Conservation (phyloP, 148 eudicot genomes). For the Euryodendron excelsum region DNA sequence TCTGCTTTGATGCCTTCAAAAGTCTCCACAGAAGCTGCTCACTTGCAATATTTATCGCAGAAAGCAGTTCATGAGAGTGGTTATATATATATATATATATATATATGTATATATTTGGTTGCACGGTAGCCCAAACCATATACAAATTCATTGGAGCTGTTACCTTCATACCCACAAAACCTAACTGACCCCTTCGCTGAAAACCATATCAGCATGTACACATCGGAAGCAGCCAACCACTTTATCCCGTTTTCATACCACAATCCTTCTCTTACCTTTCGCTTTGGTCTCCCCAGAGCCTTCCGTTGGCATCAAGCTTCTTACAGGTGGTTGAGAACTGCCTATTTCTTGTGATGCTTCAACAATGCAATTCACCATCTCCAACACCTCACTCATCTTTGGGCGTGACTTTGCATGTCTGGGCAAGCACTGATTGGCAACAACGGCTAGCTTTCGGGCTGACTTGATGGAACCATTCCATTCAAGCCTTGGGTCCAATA, state of each 20-base stretch:
- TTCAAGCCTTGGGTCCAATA: constrained; percentile 83
- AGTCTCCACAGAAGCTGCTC: not conserved
- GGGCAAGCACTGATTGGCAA: constrained; percentile 81
- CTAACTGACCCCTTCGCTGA: not conserved
- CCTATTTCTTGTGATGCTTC: constrained; percentile 41
- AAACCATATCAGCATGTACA: constrained; percentile 41
- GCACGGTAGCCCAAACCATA: not conserved
- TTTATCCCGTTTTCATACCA: constrained; percentile 20
- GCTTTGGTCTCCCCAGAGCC: constrained; percentile 17
- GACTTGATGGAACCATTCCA: constrained; percentile 47
- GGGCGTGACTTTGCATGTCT: constrained; percentile 71
- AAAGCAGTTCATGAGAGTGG: not conserved
- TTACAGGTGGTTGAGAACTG: constrained; percentile 33
- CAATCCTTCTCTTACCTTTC: constrained; percentile 28
- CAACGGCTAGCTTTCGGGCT: constrained; percentile 58
- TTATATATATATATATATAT: too few relatives aligned
- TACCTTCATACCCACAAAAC: not conserved
- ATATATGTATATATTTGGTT: too few relatives aligned
- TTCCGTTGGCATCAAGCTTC: constrained; percentile 19
- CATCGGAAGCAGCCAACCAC: constrained; percentile 17
- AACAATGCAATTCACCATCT: constrained; percentile 54
- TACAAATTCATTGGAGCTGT: not conserved
- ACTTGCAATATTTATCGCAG: not conserved
- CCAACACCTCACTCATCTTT: constrained; percentile 81
- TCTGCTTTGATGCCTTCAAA: not conserved